Base-by-base conservation (phyloP, 306 rosid genomes). In the Medicago ruthenica region DNA sequence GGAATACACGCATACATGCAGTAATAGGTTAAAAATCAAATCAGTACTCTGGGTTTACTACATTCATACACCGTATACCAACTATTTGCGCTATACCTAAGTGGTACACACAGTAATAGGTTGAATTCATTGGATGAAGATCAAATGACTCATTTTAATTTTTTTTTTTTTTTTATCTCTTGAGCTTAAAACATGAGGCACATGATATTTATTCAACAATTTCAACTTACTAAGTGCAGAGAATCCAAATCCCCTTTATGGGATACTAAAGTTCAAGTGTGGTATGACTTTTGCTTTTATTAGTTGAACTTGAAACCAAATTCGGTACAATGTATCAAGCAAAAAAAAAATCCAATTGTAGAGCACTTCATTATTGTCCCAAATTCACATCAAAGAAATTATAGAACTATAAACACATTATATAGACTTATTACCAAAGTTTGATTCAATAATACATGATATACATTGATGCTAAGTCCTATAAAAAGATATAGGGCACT, bases 401-500 rank as follows among this genome's bases (percentile, higher is more conserved):
- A 71, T 41, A 16, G 21, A 59, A 68, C 54, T 63, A 78, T 6
- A 41, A 73, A 54, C 12, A 51, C 57, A 75, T 69, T n/a, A 53
- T 59, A 9, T 51, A 39, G 64, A 70, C 41, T 76, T 64, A 62
- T 62, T 48, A 54, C 64, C 51, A 47, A 34, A 67, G 74, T 69
- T 74, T 45, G 42, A 55, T 74, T 51, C 37, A 73, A 67, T 47
- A 63, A 81, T 27, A 34, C 76, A 60, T 27, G 31, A 27, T 62
- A 36, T 34, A 60, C 24, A 64, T 42, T 21, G 70, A 55, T 76
- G 63, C 58, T 54, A 63, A 73, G 64, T 54, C 65, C 47, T 75
- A 75, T 76, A 34, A 68, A 81, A 83, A 75, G 50, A 66, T 72
- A 39, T 73, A 69, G 80, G 87, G 85, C 76, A 86, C 85, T 48